These are phyloP conservation scores for Glycyrrhiza uralensis DNA, from an alignment of 306 rosid genomes.

Conservation along the genomic window DNA sequence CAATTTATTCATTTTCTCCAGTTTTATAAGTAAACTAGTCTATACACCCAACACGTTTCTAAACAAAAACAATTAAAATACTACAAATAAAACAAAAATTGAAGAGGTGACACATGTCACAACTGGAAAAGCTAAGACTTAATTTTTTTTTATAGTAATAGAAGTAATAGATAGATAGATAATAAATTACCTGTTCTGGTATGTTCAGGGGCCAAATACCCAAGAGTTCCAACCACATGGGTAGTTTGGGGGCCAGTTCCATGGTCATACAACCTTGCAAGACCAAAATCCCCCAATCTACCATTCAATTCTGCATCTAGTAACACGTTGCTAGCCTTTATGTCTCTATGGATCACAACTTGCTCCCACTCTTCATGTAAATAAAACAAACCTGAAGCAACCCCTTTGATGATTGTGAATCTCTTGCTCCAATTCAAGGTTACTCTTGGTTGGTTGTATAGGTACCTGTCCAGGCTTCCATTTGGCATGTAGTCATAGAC, in stretches of 20 bases:
- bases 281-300: conserved; percentile 74
- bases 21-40: too few species aligned
- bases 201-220: conserved; percentile 72
- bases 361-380: conserved; percentile 76
- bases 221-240: conserved; percentile 68
- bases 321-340: conserved; percentile 73
- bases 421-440: conserved; percentile 60
- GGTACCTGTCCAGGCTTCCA: conserved; percentile 65
- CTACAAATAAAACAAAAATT: too few species aligned
- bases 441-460: conserved; percentile 31
- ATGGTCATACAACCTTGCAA: conserved; percentile 58
- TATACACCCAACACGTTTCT: too few species aligned
- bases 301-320: conserved; percentile 60
- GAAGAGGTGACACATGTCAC: too few species aligned
- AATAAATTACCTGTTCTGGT: conserved; percentile 54
- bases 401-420: conserved; percentile 44
- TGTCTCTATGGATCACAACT: conserved; percentile 72
- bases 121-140: too few species aligned
- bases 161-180: too few species aligned
- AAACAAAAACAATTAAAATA: too few species aligned
- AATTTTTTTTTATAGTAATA: too few species aligned
- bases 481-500: conserved; percentile 73
- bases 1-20: too few species aligned
- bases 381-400: conserved; percentile 56
- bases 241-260: conserved; percentile 64